Evolutionary conservation across 768 basidiomycete species (phyloP), one percentile per base, ranked within the genome.

Genomic region (Hericium erinaceus): DNA sequence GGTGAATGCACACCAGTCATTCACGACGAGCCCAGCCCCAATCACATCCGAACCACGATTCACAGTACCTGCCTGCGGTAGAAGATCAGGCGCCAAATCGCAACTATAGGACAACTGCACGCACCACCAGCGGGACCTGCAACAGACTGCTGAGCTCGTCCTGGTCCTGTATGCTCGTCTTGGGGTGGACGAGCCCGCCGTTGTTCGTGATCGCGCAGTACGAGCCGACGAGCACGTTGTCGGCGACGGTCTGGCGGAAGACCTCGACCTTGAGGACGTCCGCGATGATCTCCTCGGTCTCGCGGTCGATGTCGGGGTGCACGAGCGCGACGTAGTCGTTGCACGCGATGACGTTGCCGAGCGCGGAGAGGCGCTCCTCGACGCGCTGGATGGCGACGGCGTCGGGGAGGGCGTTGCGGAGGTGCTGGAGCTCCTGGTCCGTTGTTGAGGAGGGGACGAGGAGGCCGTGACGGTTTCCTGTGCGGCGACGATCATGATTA

Each of bases 1-100:
- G n/a, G 94, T 93, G 73, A 98, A 98, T 10, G 97, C 97, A 74
- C 91, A 92, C 97, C 97, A 98, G 70, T 98, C 97, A 67, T 99
- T 99, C 57, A 98, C 97, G 57, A 99, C 93, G 38, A 98, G 79
- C 33, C 97, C 97, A 9, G 95, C 97, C 33, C 97, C 97, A 62
- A 99, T 86, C 39, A 98, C 94, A 66, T 98, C 97, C 50, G 94
- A 97, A 66, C 97, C 97, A 68, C 97, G 87, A 73, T 98, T 99
- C 59, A 99, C 93, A 3, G 97, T 98, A 22, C 97, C 97, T 53
- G 97, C 94, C 93, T 95, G 61, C 4, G 10, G 37, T 1, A 54
- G n/a, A 10, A 22, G 48, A 57, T 55, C 33, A 48, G 57, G 60
- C 55, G 33, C 53, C 56, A 5, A 18, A 55, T 44, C 40, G 44